phyloP scores from a whole-genome alignment of 306 rosid species.

The Rosa chinensis region DNA sequence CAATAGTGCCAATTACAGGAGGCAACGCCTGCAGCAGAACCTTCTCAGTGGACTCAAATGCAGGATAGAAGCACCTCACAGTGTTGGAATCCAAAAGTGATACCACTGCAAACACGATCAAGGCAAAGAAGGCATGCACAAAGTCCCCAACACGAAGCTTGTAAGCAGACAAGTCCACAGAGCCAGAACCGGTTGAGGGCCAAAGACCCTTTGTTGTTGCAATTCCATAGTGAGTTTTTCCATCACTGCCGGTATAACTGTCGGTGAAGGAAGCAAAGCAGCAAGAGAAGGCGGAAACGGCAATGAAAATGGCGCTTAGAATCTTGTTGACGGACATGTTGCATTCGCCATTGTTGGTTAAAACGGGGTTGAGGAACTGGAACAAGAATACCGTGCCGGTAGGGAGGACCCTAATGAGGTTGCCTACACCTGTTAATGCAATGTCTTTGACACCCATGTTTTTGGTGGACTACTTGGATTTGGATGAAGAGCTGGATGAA shows the following conservation, averaged over 20 bases:
- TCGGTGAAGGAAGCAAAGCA: slow-evolving; percentile 75
- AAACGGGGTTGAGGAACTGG: slow-evolving; percentile 67
- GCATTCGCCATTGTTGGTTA: slow-evolving; percentile 74
- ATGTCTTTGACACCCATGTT: background rate
- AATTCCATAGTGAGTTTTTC: slow-evolving; percentile 49
- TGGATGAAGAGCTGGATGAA: background rate
- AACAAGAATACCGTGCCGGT: slow-evolving; percentile 74
- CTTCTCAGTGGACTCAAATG: slow-evolving; percentile 36
- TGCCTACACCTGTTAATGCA: slow-evolving; percentile 52
- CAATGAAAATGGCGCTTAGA: slow-evolving; percentile 42
- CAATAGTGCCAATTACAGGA: slow-evolving; percentile 51
- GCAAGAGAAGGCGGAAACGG: slow-evolving; percentile 52
- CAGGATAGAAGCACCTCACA: slow-evolving; percentile 58
- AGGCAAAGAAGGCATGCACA: slow-evolving; percentile 54
- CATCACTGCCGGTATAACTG: slow-evolving; percentile 63
- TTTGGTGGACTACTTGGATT: background rate
- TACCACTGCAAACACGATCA: slow-evolving; percentile 54
- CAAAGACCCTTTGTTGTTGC: slow-evolving; percentile 59
- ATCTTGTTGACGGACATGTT: slow-evolving; percentile 38
- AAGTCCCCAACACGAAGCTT: slow-evolving; percentile 63
- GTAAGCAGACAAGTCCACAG: slow-evolving; percentile 38
- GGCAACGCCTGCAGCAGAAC: slow-evolving; percentile 57
- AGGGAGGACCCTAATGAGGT: slow-evolving; percentile 69
- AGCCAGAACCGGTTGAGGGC: slow-evolving; percentile 50
- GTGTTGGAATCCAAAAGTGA: slow-evolving; percentile 57